phyloP scores from a whole-genome alignment of 1,139 yeast species.

The Lodderomyces margitis region DNA sequence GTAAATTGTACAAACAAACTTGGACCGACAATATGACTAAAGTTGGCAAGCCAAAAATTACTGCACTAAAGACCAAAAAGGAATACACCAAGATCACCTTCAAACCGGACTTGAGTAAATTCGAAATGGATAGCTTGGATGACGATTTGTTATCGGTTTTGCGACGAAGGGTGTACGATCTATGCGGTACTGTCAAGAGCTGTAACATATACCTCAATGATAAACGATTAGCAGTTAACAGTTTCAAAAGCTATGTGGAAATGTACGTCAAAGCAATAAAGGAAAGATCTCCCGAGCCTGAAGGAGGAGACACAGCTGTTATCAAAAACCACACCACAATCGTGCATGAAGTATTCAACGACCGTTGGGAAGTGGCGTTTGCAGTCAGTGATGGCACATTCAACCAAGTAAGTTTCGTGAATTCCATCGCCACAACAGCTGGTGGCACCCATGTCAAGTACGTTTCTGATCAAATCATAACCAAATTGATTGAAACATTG shows the following conservation, averaged over 20 bases:
- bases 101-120: constrained; percentile 82
- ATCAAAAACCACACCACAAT: constrained; percentile 48
- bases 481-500: constrained; percentile 61
- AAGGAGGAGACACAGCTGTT: constrained; percentile 21
- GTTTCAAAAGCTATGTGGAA: constrained; percentile 85
- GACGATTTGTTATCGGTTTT: constrained; percentile 80
- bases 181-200: constrained; percentile 92
- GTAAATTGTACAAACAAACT: constrained; percentile 67
- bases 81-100: constrained; percentile 89
- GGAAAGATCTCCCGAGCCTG: constrained; percentile 33
- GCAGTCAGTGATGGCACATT: constrained; percentile 87
- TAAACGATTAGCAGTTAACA: constrained; percentile 62
- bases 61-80: constrained; percentile 53
- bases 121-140: constrained; percentile 80
- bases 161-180: constrained; percentile 91
- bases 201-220: constrained; percentile 80
- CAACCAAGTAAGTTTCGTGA: constrained; percentile 94
- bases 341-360: constrained; percentile 69
- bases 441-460: constrained; percentile 97
- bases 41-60: constrained; percentile 74
- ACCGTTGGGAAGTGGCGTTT: constrained; percentile 94
- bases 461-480: constrained; percentile 79
- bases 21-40: constrained; percentile 88
- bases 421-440: constrained; percentile 94
- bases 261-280: constrained; percentile 76